Evolutionary conservation across 306 rosid species (phyloP).

Genomic region (Cucurbita argyrosperma): DNA sequence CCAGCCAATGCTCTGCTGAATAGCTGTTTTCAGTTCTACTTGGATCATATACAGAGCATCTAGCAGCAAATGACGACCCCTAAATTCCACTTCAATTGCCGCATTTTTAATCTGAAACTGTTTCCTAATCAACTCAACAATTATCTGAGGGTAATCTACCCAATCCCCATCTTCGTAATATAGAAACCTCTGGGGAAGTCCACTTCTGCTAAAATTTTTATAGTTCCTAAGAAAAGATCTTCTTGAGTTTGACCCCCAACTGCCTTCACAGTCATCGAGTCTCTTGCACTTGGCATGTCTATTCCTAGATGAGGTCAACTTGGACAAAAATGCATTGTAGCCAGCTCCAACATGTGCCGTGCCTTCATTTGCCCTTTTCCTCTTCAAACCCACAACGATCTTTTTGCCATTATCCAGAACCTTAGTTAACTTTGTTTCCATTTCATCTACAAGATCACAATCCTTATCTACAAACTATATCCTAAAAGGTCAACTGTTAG

Average conservation of each 20-base stretch:
- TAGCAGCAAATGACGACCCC: conserved; percentile 8
- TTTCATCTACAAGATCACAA: conserved; percentile 8
- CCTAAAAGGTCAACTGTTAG: conserved; percentile 4
- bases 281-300: conserved; percentile 8
- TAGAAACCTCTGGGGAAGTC: conserved; percentile 14
- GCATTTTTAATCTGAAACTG: conserved; percentile 11
- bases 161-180: conserved; percentile 15
- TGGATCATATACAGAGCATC: conserved; percentile 19
- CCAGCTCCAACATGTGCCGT: conserved; percentile 7
- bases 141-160: conserved; percentile 12
- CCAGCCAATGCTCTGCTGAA: conserved; percentile 17
- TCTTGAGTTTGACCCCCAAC: background rate
- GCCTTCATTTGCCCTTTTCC: conserved; percentile 1
- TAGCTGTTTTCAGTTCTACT: conserved; percentile 11
- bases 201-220: conserved; percentile 17
- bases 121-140: conserved; percentile 6
- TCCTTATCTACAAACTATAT: conserved; percentile 7
- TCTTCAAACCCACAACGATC: conserved; percentile 13
- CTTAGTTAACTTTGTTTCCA: conserved; percentile 11
- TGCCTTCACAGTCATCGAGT: background rate
- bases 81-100: conserved; percentile 11
- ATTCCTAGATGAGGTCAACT: conserved; percentile 3
- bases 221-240: conserved; percentile 11
- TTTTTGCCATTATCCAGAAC: conserved; percentile 9
- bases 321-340: background rate